Base-by-base conservation (phyloP, 73 alveolate species). In the Diophrys appendiculata region DNA sequence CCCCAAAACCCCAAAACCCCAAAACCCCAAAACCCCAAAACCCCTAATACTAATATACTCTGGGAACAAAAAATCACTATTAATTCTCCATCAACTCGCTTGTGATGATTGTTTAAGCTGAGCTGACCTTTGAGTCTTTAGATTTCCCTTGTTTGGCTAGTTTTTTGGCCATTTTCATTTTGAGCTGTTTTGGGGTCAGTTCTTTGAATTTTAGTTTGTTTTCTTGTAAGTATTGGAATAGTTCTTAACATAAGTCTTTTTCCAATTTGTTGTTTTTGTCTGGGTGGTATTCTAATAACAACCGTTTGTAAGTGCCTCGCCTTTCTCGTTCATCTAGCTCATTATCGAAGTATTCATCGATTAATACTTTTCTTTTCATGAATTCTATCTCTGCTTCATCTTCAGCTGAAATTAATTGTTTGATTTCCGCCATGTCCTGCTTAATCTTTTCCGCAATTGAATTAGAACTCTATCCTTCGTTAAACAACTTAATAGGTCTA, bases 231-330 rank as follows among this genome's bases (percentile, higher is more conserved):
- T 60, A 60, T 14, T 5, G 14, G 13, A 60, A 11, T 22, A 60
- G 14, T 25, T 60, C 14, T 14, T 14, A 22, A 22, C 33, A 22
- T 11, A 60, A 29, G 3, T 60, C 26, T 13, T 11, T 25, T 13
- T 60, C 71, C 3, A 60, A 22, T 14, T 60, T 25, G 3, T 5
- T 60, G 29, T 60, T 60, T n/a, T 60, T 60, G 29, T 60, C 71
- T 60, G 71, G 71, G 29, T 60, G 71, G n/a, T 60, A 60, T 29
- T 60, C 33, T 22, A 60, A 25, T 60, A 60, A 25, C 11, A 60
- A 29, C 29, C 30, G 5, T 60, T n/a, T 60, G 29, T 22, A 60
- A 5, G 71, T 60, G 14, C 31, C 30, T 25, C n/a, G 5, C 71
- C 71, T 60, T 14, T 22, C 33, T n/a, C 29, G 8, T 22, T 14